phyloP scores from a whole-genome alignment of 1,284 basidiomycete genomes.

The Irpex sp. region DNA sequence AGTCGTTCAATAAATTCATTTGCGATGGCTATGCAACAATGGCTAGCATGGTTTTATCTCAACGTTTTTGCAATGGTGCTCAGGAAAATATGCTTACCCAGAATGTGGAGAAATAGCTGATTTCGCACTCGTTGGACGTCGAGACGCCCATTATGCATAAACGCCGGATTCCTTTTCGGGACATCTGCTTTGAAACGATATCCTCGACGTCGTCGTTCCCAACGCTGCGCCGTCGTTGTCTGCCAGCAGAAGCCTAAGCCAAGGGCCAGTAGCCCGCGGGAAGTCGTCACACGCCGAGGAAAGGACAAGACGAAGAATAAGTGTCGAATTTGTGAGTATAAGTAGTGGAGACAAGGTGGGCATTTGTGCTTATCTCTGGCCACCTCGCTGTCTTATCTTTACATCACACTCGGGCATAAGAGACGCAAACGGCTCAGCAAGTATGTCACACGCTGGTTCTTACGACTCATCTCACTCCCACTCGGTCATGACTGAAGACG shows the following conservation, averaged over 20 bases:
- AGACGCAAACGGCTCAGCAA: conserved; percentile 13
- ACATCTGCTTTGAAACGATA: conserved; percentile 8
- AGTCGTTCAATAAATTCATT: not conserved
- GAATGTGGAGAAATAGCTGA: not conserved
- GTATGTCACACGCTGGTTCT: conserved; percentile 43
- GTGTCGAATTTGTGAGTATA: not conserved
- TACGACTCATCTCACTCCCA: conserved; percentile 51
- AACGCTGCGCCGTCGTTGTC: not conserved
- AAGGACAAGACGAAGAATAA: not conserved
- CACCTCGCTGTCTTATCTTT: conserved; percentile 7
- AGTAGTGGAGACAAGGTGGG: conserved; percentile 10
- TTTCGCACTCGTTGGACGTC: not conserved
- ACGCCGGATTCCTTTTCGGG: conserved; percentile 4
- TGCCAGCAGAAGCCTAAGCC: not conserved
- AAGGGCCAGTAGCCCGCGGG: not conserved
- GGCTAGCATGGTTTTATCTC: too few relatives aligned
- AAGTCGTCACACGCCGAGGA: not conserved
- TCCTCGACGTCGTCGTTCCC: not conserved
- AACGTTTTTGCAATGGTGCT: too few relatives aligned
- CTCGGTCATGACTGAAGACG: conserved; percentile 71
- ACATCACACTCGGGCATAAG: conserved; percentile 8
- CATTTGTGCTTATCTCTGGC: conserved; percentile 12
- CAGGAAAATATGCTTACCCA: not conserved
- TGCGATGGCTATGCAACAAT: not conserved
- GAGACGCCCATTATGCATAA: not conserved